Base-by-base conservation (phyloP, 2,329 filamentous ascomycete genomes). In the Coleophoma eucalyptorum region DNA sequence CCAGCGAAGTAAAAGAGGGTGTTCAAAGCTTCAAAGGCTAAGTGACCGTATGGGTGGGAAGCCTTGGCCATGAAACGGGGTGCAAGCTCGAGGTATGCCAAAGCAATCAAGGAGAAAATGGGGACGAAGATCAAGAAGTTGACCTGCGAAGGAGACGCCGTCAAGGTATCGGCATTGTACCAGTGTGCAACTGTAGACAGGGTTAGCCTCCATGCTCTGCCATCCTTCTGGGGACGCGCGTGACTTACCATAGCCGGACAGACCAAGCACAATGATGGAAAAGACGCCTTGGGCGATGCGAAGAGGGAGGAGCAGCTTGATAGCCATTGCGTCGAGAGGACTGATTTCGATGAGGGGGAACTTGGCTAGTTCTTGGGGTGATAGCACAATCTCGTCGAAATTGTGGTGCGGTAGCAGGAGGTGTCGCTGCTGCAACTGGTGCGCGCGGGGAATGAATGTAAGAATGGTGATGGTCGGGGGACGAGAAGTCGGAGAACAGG, bases 121-220 rank as follows among this genome's bases (percentile, higher is more conserved):
- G 79, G 75, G 21, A 70, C 71, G 60, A 80, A 79, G 59, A 84
- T 67, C 55, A 84, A 66, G 64, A 83, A 83, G 69, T 76, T 78
- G 66, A 85, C 67, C 54, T 81, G 74, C 3, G 73, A 69, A 0
- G 82, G 81, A n/a, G 80, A 74, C 16, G 72, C 58, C 3, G 73
- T 74, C 56, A 75, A 70, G 60, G 78, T 86, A 60, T 80, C 70
- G 53, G 67, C 69, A 63, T 78, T 73, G 65, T 82, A 84, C 78
- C 79, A 84, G 66, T 84, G 72, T 56, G 78, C 71, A 50, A 85
- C 82, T 85, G 50, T 52, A 31, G 43, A 15, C 41, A 8, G 8
- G 3, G 5, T 21, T 33, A 13, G 18, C 15, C 20, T 20, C 2
- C 42, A 32, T 43, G 20, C 8, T 21, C 21, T 19, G 10, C 21